These are phyloP conservation scores for Ceratonia siliqua DNA, from an alignment of 306 rosid genomes.

Conservation along the genomic window DNA sequence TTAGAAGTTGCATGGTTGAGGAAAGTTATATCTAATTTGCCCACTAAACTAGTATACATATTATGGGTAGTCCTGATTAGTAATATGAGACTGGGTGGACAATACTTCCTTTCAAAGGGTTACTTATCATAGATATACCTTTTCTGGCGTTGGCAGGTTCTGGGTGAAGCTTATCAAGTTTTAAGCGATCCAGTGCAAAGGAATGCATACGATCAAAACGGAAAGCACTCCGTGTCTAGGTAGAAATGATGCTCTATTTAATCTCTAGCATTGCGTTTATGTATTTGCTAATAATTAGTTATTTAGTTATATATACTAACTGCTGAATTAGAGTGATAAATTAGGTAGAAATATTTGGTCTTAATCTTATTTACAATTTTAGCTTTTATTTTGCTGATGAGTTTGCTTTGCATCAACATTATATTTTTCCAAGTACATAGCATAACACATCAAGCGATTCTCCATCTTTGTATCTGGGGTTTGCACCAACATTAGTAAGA, in stretches of 20 bases:
- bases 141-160: conserved; percentile 44
- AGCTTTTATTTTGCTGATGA: neutral
- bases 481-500: neutral
- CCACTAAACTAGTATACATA: neutral
- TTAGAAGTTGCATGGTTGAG: neutral
- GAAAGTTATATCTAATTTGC: neutral
- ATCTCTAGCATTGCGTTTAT: neutral
- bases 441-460: neutral
- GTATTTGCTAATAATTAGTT: neutral
- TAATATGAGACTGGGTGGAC: neutral
- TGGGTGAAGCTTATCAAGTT: conserved; percentile 93
- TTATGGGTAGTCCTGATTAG: neutral
- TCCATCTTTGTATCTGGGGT: neutral
- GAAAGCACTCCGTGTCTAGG: conserved; percentile 77
- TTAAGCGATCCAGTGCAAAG: conserved; percentile 83
- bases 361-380: neutral
- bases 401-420: neutral
- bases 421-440: neutral
- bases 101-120: neutral
- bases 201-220: conserved; percentile 77
- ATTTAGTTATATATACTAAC: neutral
- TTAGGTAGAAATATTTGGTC: neutral
- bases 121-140: neutral
- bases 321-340: neutral
- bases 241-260: conserved; percentile 13